Evolutionary conservation across 768 basidiomycete species (phyloP), one percentile per base, ranked within the genome.

Genomic region (Auricularia sp.): DNA sequence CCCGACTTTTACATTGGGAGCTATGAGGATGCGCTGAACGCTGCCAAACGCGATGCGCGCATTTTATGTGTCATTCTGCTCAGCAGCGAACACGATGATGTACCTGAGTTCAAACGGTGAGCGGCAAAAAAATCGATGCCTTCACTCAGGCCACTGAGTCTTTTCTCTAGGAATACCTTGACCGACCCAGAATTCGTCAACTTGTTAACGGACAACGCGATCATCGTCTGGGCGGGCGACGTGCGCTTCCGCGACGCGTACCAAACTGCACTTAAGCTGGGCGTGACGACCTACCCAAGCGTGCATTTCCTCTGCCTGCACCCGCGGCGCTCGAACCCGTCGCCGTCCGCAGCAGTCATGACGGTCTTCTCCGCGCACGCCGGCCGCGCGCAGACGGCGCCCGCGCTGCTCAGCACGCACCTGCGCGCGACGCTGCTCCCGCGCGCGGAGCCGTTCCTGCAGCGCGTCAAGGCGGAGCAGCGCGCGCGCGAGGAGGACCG

Each of bases 141-240:
- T 29, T 29, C 29, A 29, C 29, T 29, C 29, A 29, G 29, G 29
- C 29, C 29, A 29, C 29, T 29, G 29, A 42, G 39, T 42, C 39
- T 42, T 42, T 42, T 7, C 29, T 29, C 29, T 14, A 42, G 39
- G 89, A 89, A 33, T 3, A 92, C 92, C 0, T 79, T 98, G 18
- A 88, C 89, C 0, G 86, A 96, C 70, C 76, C 85, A 2, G 77
- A 80, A 8, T 81, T 98, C 56, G 83, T 94, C 6, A 82, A 81
- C 33, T 73, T 84, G 2, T 78, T 97, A 29, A 81, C 82, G 61
- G 86, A 89, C 39, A 89, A 94, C 73, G 79, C 88, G 62, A 80
- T 96, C 63, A 70, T 94, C 18, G 85, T 93, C 7, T 99, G 95
- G 96, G 96, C 90, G 3, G 95, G 92, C 16, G 95, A 98, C 71